phyloP scores from a whole-genome alignment of 1,139 yeast species.

The Pneumocystis jirovecii region DNA sequence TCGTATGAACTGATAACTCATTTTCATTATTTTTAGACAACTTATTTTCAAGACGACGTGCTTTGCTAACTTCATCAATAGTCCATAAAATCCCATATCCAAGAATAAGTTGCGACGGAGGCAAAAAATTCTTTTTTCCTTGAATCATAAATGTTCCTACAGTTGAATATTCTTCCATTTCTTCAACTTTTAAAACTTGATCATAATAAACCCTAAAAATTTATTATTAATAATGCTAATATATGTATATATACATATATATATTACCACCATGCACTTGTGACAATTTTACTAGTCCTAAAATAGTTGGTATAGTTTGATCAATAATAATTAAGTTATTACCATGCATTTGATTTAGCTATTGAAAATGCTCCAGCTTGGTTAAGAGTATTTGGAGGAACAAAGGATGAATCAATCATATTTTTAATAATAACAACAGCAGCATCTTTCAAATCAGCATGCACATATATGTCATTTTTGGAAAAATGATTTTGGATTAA shows the following conservation, averaged over 20 bases:
- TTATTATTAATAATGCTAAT: not conserved
- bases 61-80: constrained; percentile 40
- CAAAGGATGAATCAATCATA: constrained; percentile 31
- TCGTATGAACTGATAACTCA: not conserved
- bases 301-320: not conserved
- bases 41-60: constrained; percentile 30
- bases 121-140: constrained; percentile 46
- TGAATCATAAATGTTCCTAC: constrained; percentile 48
- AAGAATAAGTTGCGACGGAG: constrained; percentile 76
- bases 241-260: not conserved
- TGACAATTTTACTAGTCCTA: constrained; percentile 10
- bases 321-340: constrained; percentile 29
- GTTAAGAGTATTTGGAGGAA: constrained; percentile 73
- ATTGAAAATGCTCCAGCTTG: constrained; percentile 83
- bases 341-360: constrained; percentile 85
- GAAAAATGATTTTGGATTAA: constrained; percentile 63
- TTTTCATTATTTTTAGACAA: constrained; percentile 2
- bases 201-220: constrained; percentile 29
- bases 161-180: constrained; percentile 45
- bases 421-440: constrained; percentile 68
- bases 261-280: constrained; percentile 12
- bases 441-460: constrained; percentile 62
- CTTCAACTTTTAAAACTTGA: constrained; percentile 54
- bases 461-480: constrained; percentile 55
- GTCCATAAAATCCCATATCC: constrained; percentile 76